Percentiles rank a stretch among this genome's conserved stretches.
phyloP scores from a whole-genome alignment of 2,329 filamentous ascomycete genomes.

The Fusarium oxysporum region DNA sequence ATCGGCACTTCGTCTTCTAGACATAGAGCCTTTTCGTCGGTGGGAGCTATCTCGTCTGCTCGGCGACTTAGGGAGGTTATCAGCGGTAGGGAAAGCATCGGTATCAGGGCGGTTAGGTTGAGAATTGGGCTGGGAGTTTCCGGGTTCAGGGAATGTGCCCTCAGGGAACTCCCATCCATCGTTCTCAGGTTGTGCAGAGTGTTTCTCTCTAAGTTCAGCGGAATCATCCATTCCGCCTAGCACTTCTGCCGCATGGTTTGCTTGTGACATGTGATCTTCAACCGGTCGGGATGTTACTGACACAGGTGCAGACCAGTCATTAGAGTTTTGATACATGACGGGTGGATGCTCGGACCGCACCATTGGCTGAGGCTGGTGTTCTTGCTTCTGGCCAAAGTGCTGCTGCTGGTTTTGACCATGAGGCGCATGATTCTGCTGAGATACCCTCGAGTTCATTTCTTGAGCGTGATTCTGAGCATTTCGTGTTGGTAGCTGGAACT shows the following conservation, averaged over 20 bases:
- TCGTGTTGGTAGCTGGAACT: slow-evolving; percentile 53
- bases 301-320: slow-evolving; percentile 51
- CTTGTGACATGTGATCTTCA: slow-evolving; percentile 49
- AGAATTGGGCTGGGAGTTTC: slow-evolving; percentile 57
- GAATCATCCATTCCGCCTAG: slow-evolving; percentile 54
- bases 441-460: slow-evolving; percentile 65
- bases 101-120: slow-evolving; percentile 79
- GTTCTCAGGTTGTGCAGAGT: slow-evolving; percentile 59
- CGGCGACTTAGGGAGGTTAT: slow-evolving; percentile 84
- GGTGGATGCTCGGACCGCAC: slow-evolving; percentile 64
- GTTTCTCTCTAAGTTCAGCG: slow-evolving; percentile 62
- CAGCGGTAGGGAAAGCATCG: slow-evolving; percentile 86
- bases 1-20: slow-evolving; percentile 77
- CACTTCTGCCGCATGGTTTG: slow-evolving; percentile 56
- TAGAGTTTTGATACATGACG: slow-evolving; percentile 52
- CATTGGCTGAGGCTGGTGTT: slow-evolving; percentile 62
- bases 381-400: slow-evolving; percentile 51
- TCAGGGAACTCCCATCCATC: slow-evolving; percentile 97
- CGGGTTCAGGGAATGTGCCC: slow-evolving; percentile 70
- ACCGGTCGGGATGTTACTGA: slow-evolving; percentile 51
- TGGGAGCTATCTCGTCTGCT: slow-evolving; percentile 76
- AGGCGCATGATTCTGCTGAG: slow-evolving; percentile 70
- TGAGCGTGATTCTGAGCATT: slow-evolving; percentile 68
- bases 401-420: slow-evolving; percentile 57
- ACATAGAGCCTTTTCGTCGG: slow-evolving; percentile 83